Conservation (phyloP, 1,284 basidiomycete species). For the Sanguinoderma infundibulare region DNA sequence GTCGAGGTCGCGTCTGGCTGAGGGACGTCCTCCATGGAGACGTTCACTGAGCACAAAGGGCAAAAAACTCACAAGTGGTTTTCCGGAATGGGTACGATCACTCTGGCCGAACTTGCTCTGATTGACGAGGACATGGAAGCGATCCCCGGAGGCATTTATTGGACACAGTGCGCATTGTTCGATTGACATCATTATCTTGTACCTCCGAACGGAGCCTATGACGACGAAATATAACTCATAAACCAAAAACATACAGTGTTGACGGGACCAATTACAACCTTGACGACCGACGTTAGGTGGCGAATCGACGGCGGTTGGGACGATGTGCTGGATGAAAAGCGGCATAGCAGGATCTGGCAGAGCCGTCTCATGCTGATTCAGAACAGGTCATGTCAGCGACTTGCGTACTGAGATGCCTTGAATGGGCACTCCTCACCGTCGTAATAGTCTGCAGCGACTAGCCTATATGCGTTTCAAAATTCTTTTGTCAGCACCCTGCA, state of each 20-base stretch:
- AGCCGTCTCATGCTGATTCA: slow-evolving; percentile 1
- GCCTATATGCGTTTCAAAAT: slow-evolving; percentile 40
- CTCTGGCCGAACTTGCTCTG: too few relatives aligned
- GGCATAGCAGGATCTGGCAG: neutral
- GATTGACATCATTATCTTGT: too few relatives aligned
- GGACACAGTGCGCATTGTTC: too few relatives aligned
- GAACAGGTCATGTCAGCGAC: neutral
- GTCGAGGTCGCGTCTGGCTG: too few relatives aligned
- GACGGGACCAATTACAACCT: neutral
- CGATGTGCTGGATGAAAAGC: neutral
- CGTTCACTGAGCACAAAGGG: too few relatives aligned
- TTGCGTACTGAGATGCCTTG: neutral
- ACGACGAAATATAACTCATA: neutral
- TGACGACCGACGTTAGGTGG: neutral
- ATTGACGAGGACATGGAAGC: too few relatives aligned
- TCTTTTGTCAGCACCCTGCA: neutral
- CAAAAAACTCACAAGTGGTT: too few relatives aligned
- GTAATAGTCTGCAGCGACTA: slow-evolving; percentile 76
- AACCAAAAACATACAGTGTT: neutral
- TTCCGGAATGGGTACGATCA: too few relatives aligned
- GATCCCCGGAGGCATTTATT: too few relatives aligned
- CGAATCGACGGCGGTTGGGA: neutral
- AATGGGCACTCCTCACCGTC: slow-evolving; percentile 50
- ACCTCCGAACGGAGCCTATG: too few relatives aligned
- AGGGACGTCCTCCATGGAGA: too few relatives aligned